Evolutionary conservation across 2,329 filamentous ascomycete species (phyloP).

Genomic region (Trichoderma asperellum): DNA sequence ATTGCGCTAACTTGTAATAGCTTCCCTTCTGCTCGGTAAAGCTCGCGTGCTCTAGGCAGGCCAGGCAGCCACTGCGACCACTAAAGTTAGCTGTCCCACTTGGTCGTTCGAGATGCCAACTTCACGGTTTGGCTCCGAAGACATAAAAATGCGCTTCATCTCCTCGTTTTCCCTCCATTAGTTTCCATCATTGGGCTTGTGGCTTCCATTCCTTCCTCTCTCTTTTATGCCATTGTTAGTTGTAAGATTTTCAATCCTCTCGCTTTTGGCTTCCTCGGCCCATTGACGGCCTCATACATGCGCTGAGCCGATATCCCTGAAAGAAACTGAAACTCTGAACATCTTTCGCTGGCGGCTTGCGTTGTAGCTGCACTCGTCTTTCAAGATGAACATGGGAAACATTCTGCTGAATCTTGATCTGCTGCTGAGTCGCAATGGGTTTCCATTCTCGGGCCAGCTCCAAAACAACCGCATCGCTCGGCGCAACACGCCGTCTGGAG

Average conservation of each 20-base stretch:
- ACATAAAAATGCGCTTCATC: background rate
- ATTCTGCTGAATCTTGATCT: conserved; percentile 18
- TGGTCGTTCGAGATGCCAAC: background rate
- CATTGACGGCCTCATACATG: background rate
- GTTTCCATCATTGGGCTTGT: background rate
- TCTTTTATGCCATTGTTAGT: background rate
- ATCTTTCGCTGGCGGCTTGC: background rate
- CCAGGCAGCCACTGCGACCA: background rate
- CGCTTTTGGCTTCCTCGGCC: too few relatives aligned
- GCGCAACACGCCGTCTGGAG: conserved; percentile 23
- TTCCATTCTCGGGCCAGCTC: background rate
- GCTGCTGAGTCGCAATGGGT: conserved; percentile 18
- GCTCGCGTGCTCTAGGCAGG: conserved; percentile 3
- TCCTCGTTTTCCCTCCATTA: background rate
- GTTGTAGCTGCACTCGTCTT: background rate
- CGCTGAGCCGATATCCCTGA: background rate
- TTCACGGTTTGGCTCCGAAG: background rate
- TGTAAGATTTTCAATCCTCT: background rate
- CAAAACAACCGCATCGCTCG: conserved; percentile 22
- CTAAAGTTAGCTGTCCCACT: conserved; percentile 11
- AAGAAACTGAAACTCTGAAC: background rate
- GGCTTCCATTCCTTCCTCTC: background rate
- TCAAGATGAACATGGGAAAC: conserved; percentile 21
- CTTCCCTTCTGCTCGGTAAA: background rate
- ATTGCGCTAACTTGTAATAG: background rate